These are phyloP conservation scores for Linnemannia schmuckeri DNA, from an alignment of 192 early-diverging fungal genomes.

Conservation along the genomic window DNA sequence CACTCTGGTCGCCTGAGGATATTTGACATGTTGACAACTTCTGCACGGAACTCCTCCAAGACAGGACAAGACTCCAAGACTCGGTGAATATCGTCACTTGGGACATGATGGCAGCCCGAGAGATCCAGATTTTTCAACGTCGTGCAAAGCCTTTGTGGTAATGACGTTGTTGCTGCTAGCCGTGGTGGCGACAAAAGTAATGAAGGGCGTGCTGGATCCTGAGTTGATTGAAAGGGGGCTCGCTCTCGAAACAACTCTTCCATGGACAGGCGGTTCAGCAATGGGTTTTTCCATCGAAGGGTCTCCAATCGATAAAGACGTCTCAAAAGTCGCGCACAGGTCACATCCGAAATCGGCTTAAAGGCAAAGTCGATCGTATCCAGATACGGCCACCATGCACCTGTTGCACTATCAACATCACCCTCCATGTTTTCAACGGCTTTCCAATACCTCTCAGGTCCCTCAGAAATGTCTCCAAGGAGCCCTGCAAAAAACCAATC, in stretches of 20 bases:
- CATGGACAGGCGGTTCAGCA: background rate
- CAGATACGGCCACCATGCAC: background rate
- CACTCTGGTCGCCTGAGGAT: background rate
- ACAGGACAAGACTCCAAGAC: background rate
- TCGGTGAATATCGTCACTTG: background rate
- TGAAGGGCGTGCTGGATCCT: too few relatives aligned
- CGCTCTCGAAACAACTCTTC: background rate
- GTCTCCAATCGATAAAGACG: background rate
- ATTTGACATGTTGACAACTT: background rate
- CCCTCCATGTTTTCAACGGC: background rate
- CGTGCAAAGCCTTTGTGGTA: background rate
- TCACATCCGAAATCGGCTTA: background rate
- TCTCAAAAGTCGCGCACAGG: background rate
- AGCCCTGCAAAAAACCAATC: background rate
- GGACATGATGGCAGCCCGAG: background rate
- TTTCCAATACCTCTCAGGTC: background rate
- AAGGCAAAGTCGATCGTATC: background rate
- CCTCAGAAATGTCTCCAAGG: background rate
- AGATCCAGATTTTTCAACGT: background rate
- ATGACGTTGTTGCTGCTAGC: too few relatives aligned
- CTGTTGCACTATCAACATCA: background rate
- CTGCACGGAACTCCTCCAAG: background rate
- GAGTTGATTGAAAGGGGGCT: background rate
- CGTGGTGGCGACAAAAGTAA: background rate
- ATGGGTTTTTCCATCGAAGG: background rate